Conservation (phyloP, 805 yeast species). For the Wickerhamiella sorbophila region DNA sequence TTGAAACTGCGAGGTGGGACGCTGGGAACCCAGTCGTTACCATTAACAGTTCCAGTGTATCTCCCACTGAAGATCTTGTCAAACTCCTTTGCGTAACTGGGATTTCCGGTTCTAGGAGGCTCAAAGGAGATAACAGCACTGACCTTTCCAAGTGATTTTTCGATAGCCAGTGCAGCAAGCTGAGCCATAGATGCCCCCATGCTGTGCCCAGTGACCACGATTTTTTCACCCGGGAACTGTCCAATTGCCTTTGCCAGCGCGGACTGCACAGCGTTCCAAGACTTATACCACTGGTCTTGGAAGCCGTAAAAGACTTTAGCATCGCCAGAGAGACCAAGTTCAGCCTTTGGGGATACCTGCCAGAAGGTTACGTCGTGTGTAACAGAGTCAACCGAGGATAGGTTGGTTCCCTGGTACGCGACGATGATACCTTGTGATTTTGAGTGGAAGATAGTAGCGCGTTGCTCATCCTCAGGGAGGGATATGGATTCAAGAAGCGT, state of each 20-base stretch:
- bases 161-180: constrained; percentile 1
- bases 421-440: not conserved
- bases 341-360: not conserved
- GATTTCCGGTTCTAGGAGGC: not conserved
- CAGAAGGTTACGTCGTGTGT: not conserved
- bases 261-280: not conserved
- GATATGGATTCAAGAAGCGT: not conserved
- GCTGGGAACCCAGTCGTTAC: not conserved
- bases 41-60: not conserved
- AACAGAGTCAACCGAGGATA: not conserved
- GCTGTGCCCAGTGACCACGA: constrained; percentile 1
- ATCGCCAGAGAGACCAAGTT: not conserved
- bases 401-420: not conserved
- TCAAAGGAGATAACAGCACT: not conserved
- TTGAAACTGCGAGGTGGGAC: not conserved
- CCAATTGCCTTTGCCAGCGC: not conserved
- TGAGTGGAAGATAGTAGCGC: not conserved
- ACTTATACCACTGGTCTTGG: not conserved
- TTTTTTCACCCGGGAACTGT: not conserved
- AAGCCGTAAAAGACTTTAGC: not conserved
- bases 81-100: not conserved
- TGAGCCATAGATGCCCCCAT: not conserved
- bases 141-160: not conserved
- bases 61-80: not conserved
- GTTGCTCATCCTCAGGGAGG: not conserved